Conservation (phyloP, 352 stramenopile genomes). For the Phytophthora pluvialis region DNA sequence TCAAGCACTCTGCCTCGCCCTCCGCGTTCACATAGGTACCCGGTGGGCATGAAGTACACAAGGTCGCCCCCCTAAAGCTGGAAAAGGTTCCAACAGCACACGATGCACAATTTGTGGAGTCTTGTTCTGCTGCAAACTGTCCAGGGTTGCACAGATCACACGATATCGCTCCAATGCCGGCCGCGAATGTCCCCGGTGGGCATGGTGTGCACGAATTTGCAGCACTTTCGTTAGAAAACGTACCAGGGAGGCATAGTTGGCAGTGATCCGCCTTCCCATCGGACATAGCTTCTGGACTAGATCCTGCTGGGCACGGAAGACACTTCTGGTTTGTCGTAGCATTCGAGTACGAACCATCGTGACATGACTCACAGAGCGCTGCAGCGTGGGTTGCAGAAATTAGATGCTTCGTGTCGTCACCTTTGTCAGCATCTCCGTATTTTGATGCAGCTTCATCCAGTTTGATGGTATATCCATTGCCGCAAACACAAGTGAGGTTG, state of each 20-base stretch:
- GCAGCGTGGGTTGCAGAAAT: slow-evolving; percentile 23
- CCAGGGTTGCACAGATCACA: slow-evolving; percentile 54
- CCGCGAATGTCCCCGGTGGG: slow-evolving; percentile 42
- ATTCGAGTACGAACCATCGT: slow-evolving; percentile 52
- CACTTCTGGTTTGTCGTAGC: slow-evolving; percentile 52
- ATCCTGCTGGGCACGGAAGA: slow-evolving; percentile 41
- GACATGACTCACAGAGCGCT: slow-evolving; percentile 43
- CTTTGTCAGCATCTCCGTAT: neutral
- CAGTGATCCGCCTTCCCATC: slow-evolving; percentile 25
- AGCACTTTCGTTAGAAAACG: slow-evolving; percentile 45
- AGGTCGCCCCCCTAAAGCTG: slow-evolving; percentile 15
- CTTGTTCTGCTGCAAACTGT: slow-evolving; percentile 35
- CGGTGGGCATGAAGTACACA: slow-evolving; percentile 25
- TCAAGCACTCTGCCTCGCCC: slow-evolving; percentile 54
- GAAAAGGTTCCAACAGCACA: slow-evolving; percentile 45
- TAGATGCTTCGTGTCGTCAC: neutral
- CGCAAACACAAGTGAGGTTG: slow-evolving; percentile 45
- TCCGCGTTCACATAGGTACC: slow-evolving; percentile 42
- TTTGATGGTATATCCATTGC: slow-evolving; percentile 28
- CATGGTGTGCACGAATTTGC: slow-evolving; percentile 43
- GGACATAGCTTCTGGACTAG: slow-evolving; percentile 2
- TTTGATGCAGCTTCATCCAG: neutral
- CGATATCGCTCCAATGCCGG: slow-evolving; percentile 27
- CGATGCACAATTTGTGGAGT: slow-evolving; percentile 32
- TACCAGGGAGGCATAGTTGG: slow-evolving; percentile 49